phyloP scores from a whole-genome alignment of 495 filamentous ascomycete genomes.

The Annulohypoxylon nitens region DNA sequence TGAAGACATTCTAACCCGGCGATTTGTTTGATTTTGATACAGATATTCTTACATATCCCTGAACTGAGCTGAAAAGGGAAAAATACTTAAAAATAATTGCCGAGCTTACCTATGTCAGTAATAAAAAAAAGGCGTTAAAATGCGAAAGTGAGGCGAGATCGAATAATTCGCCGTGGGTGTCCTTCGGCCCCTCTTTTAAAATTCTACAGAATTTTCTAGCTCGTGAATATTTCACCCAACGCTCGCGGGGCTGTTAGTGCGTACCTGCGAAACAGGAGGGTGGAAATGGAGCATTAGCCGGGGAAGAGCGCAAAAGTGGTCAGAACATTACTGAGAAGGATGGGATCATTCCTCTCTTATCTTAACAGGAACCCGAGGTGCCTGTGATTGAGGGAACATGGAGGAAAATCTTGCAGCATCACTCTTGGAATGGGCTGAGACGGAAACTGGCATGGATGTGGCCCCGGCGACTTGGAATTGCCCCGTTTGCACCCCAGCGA shows the following conservation, averaged over 20 bases:
- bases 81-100: neutral
- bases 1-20: neutral
- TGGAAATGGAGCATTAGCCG: slow-evolving; percentile 12
- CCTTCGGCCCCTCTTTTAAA: slow-evolving; percentile 20
- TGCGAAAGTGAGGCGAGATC: slow-evolving; percentile 40
- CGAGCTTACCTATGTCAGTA: slow-evolving; percentile 3
- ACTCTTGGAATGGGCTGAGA: slow-evolving; percentile 21
- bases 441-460: slow-evolving; percentile 17
- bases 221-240: slow-evolving; percentile 3
- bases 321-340: neutral
- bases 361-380: slow-evolving; percentile 36
- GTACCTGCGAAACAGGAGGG: slow-evolving; percentile 14
- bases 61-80: neutral
- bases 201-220: slow-evolving; percentile 14
- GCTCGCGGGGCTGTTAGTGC: slow-evolving; percentile 30
- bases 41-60: neutral
- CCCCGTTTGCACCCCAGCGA: slow-evolving; percentile 35
- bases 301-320: slow-evolving; percentile 11
- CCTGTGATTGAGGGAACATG: slow-evolving; percentile 25
- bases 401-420: slow-evolving; percentile 21
- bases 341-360: slow-evolving; percentile 25
- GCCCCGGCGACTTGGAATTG: slow-evolving; percentile 41
- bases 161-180: slow-evolving; percentile 18
- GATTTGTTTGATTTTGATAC: neutral
- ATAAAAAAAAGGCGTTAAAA: slow-evolving; percentile 4